Evolutionary conservation across 1,284 basidiomycete genomes (phyloP).

Genomic region (Irpex sp.): DNA sequence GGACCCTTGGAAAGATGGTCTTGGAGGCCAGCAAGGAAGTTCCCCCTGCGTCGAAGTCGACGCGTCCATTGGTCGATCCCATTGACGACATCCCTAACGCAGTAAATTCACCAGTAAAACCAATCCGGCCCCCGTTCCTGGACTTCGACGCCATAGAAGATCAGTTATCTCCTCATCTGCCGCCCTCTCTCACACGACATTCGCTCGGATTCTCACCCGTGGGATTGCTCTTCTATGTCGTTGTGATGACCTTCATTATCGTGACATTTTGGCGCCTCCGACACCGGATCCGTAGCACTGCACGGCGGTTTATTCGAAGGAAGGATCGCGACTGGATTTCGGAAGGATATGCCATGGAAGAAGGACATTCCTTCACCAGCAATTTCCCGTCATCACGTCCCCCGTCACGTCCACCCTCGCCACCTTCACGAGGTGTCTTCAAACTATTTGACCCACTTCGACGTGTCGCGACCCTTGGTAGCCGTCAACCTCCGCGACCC

Average conservation of each 20-base stretch:
- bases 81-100: constrained; percentile 56
- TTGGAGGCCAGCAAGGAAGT: constrained; percentile 91
- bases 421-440: constrained; percentile 20
- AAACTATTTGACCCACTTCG: constrained; percentile 19
- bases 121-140: constrained; percentile 60
- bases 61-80: constrained; percentile 63
- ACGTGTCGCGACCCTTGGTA: constrained; percentile 18
- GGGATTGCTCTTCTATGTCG: constrained; percentile 50
- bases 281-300: constrained; percentile 43
- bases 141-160: constrained; percentile 60
- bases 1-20: constrained; percentile 99
- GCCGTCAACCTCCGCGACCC: constrained; percentile 16
- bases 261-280: constrained; percentile 53
- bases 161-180: constrained; percentile 58
- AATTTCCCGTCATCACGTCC: constrained; percentile 17
- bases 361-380: constrained; percentile 38
- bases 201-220: constrained; percentile 71
- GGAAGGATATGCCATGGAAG: constrained; percentile 55
- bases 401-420: constrained; percentile 20
- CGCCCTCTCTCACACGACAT: constrained; percentile 50
- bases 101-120: constrained; percentile 48
- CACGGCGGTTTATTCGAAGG: constrained; percentile 46
- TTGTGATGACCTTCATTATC: constrained; percentile 38
- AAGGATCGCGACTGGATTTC: constrained; percentile 34
- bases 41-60: constrained; percentile 41